phyloP scores from a whole-genome alignment of 2,329 filamentous ascomycete species.

The Cladophialophora chaetospira region DNA sequence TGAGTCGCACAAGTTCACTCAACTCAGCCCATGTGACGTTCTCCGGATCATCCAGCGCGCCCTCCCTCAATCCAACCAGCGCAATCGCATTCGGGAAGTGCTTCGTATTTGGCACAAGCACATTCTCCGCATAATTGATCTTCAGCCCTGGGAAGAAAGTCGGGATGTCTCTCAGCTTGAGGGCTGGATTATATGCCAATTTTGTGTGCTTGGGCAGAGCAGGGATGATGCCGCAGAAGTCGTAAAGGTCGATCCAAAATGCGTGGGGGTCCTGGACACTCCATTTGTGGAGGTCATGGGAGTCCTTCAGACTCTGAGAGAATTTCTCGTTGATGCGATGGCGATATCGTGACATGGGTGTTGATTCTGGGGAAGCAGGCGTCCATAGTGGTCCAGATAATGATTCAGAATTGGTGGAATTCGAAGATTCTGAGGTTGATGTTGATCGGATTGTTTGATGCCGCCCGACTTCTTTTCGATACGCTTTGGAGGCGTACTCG shows the following conservation, averaged over 20 bases:
- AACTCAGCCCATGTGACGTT: slow-evolving; percentile 45
- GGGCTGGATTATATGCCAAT: slow-evolving; percentile 42
- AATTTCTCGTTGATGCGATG: slow-evolving; percentile 30
- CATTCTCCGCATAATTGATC: slow-evolving; percentile 47
- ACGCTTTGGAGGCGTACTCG: slow-evolving; percentile 12
- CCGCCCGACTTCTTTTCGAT: slow-evolving; percentile 2
- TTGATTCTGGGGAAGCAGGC: slow-evolving; percentile 24
- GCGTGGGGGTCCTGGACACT: slow-evolving; percentile 43
- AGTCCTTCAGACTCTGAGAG: slow-evolving; percentile 23
- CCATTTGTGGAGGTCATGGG: slow-evolving; percentile 46
- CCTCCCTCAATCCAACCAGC: slow-evolving; percentile 45
- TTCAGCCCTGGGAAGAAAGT: slow-evolving; percentile 43
- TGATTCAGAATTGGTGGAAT: neutral
- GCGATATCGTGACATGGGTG: slow-evolving; percentile 30
- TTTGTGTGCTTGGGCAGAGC: slow-evolving; percentile 37
- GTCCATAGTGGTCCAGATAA: slow-evolving; percentile 24
- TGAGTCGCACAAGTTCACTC: slow-evolving; percentile 42
- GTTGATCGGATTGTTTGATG: neutral
- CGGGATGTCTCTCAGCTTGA: slow-evolving; percentile 42
- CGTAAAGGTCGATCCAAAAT: slow-evolving; percentile 49
- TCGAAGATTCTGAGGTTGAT: neutral
- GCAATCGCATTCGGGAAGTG: slow-evolving; percentile 42
- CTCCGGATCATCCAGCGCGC: slow-evolving; percentile 37
- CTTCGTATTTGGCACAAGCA: slow-evolving; percentile 36
- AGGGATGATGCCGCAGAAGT: slow-evolving; percentile 40